Evolutionary conservation across 129 eudicot genomes (phyloP), one percentile per base, ranked within the genome.

Genomic region (Oenanthe sinensis): DNA sequence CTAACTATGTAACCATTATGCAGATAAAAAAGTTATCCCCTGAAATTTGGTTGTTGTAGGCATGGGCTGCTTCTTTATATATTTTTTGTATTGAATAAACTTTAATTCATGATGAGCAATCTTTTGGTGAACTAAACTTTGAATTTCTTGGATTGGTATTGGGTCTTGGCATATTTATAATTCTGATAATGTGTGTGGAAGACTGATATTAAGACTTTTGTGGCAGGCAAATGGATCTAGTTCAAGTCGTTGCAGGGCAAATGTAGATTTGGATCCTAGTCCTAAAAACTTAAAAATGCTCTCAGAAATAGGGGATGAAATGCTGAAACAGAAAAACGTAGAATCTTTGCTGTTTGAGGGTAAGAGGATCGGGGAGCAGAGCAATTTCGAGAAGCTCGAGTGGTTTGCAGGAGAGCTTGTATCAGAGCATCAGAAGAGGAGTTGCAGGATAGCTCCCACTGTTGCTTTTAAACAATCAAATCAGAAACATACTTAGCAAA

Each of bases 381-480:
- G 92, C 81, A 95, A 95, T 84, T 79, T 82, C 19, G 96, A 91
- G 86, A 91, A 91, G 77, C 93, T 95, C 24, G 97, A 95, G 75
- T 95, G 96, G 97, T 95, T 95, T 81, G 98, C 97, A 8, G 91
- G 91, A 70, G 92, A 95, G 76, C 98, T 95, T 71, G 97, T 95
- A 82, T 81, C 87, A 54, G 98, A 95, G 82, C 97, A 91, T 85
- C 97, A 91, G 88, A 90, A 92, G 91, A 85, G 98, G 96, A 88
- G 96, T 78, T 88, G 90, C 86, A 74, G 98, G n/a, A 91, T 95
- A 52, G 98, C 98, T 88, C 98, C 98, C 88, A 91, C 98, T 83
- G 98, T 95, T 87, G 96, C 93, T 47, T 93, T 95, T 82, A 95
- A 95, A 82, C 97, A 90, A 85, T 86, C 92, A 71, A 55, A 86